A percentile compares a stretch with the other conserved stretches of the same genome.
phyloP scores from a whole-genome alignment of 23 red algal species.

The Pyropia yezoensis region DNA sequence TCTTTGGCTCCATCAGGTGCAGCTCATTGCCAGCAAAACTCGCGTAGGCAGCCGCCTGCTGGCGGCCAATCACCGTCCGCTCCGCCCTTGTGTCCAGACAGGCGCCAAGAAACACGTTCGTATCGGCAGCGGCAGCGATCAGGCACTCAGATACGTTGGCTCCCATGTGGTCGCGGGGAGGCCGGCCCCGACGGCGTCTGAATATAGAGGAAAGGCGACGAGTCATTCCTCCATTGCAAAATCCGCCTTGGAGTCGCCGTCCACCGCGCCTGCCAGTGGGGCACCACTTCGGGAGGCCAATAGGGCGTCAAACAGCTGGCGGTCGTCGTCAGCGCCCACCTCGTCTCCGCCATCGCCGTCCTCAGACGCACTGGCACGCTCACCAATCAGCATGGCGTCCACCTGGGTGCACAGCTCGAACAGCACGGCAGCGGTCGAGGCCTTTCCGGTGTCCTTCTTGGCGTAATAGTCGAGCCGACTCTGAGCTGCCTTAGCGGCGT shows the following conservation, averaged over 20 bases:
- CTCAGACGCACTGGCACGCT: neutral
- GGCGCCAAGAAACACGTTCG: neutral
- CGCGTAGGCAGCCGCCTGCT: no score
- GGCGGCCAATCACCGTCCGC: neutral
- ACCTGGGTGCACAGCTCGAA: no score
- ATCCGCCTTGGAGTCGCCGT: neutral
- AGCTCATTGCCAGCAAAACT: neutral
- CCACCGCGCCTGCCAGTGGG: neutral
- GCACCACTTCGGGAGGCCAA: neutral
- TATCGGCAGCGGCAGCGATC: neutral
- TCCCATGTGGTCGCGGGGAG: neutral
- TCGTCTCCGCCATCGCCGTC: neutral
- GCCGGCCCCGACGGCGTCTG: neutral
- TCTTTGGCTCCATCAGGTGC: no score
- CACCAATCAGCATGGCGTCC: neutral
- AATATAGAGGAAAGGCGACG: neutral
- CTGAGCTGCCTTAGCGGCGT: constrained; percentile 5
- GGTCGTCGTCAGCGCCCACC: neutral
- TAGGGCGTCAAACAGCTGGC: neutral
- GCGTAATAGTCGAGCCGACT: constrained; percentile 11
- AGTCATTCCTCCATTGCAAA: neutral
- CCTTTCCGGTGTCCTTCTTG: constrained; percentile 10
- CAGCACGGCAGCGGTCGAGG: neutral
- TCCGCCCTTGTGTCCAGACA: neutral
- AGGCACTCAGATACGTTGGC: neutral